phyloP scores from a whole-genome alignment of 495 filamentous ascomycete species.

The Thermothielavioides terrestris region DNA sequence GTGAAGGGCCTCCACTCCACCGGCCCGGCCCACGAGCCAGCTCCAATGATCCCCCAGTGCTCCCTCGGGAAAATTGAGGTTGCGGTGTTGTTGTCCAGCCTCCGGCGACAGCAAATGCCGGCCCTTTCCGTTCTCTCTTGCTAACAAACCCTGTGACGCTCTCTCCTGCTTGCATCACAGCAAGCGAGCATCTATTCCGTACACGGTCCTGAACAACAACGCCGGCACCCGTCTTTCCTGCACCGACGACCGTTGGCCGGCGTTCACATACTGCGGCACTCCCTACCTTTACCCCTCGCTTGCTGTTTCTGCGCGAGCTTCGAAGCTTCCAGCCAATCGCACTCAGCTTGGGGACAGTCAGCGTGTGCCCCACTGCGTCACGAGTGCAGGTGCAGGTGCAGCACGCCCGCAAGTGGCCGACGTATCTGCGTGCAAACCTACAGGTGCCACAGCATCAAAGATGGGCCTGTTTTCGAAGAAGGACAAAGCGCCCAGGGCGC shows the following conservation, averaged over 20 bases:
- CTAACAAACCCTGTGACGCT: background rate
- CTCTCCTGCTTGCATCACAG: background rate
- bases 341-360: background rate
- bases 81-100: background rate
- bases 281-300: background rate
- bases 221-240: background rate
- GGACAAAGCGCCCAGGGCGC: constrained; percentile 38
- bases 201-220: background rate
- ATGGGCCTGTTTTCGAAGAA: constrained; percentile 49
- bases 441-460: constrained; percentile 5
- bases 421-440: no score
- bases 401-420: constrained; percentile 16
- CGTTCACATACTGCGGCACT: no score
- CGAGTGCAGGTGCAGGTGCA: constrained; percentile 12
- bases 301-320: background rate
- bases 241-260: no score
- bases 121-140: constrained; percentile 3
- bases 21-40: background rate
- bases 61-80: background rate
- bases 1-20: constrained; percentile 11
- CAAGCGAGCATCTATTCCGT: background rate
- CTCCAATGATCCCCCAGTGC: background rate
- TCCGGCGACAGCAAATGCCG: background rate
- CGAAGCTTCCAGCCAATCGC: constrained; percentile 9
- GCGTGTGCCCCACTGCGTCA: constrained; percentile 14